These are phyloP conservation scores for Lasiodiplodia theobromae DNA, from an alignment of 2,329 filamentous ascomycete species.

Conservation along the genomic window DNA sequence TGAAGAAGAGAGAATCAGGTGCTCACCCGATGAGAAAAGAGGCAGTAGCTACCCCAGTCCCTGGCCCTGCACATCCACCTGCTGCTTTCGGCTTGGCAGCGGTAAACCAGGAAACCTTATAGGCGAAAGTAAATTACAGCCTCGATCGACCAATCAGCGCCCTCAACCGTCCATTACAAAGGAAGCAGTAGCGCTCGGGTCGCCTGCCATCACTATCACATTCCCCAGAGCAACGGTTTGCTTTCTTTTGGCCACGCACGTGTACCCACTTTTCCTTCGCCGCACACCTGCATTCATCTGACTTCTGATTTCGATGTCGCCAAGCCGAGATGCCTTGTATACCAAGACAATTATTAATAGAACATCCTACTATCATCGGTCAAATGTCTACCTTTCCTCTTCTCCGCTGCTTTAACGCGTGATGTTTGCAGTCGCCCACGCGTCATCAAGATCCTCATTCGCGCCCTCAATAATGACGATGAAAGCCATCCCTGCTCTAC, in stretches of 20 bases:
- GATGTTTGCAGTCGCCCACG: background rate
- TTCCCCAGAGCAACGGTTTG: background rate
- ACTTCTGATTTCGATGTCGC: background rate
- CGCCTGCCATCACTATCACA: conserved; percentile 16
- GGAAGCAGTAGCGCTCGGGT: conserved; percentile 1
- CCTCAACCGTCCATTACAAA: background rate
- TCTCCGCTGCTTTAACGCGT: background rate
- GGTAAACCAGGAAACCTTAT: conserved; percentile 16
- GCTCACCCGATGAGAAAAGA: background rate
- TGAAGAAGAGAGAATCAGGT: background rate
- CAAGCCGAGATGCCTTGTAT: background rate
- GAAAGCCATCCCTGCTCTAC: background rate
- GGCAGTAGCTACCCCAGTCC: background rate
- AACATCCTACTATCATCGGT: background rate
- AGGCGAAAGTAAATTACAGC: conserved; percentile 17
- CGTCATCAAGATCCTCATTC: background rate
- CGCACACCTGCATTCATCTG: background rate
- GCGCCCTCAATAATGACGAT: background rate
- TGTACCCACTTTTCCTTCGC: conserved; percentile 20
- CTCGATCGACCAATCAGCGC: background rate
- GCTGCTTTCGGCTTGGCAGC: conserved; percentile 2
- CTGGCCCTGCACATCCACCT: conserved; percentile 13
- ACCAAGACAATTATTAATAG: conserved; percentile 10
- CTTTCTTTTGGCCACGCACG: background rate
- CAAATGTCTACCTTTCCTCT: background rate